Evolutionary conservation across 2,329 filamentous ascomycete species (phyloP).

Genomic region (Scortechinia acanthostroma): DNA sequence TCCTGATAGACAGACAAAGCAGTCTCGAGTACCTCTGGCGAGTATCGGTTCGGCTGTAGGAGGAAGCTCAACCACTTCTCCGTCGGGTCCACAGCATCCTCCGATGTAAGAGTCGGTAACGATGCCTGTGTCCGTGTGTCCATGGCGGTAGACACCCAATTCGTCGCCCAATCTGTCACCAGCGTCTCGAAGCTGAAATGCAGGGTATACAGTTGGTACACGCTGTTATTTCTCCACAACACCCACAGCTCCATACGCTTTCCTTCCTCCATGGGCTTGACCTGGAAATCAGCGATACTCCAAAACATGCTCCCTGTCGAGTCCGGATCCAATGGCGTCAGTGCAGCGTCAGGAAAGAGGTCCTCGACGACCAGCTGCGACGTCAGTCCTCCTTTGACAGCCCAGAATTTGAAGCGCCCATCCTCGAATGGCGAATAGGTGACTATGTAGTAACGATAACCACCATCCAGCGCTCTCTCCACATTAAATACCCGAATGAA

Average conservation of each 20-base stretch:
- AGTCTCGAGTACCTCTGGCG: conserved; percentile 46
- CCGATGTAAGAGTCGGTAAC: conserved; percentile 21
- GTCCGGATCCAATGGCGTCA: conserved; percentile 32
- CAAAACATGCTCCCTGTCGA: conserved; percentile 38
- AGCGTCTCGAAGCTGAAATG: conserved; percentile 45
- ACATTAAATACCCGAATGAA: conserved; percentile 45
- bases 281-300: conserved; percentile 35
- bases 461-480: conserved; percentile 30
- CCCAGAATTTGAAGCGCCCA: conserved; percentile 60
- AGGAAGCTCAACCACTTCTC: conserved; percentile 53
- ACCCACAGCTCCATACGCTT: conserved; percentile 35
- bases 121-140: conserved; percentile 23
- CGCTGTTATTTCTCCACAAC: conserved; percentile 37
- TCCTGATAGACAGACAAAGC: conserved; percentile 46
- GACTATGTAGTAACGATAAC: conserved; percentile 44
- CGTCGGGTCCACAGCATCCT: conserved; percentile 29
- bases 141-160: conserved; percentile 36
- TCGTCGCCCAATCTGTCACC: conserved; percentile 30
- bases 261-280: conserved; percentile 30
- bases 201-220: conserved; percentile 35
- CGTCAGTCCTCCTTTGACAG: conserved; percentile 38
- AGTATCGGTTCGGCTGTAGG: conserved; percentile 48
- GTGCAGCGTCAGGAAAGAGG: conserved; percentile 35
- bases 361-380: conserved; percentile 38
- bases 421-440: conserved; percentile 55